Evolutionary conservation across 352 stramenopile genomes (phyloP).

Genomic region (Globisporangium canariense): DNA sequence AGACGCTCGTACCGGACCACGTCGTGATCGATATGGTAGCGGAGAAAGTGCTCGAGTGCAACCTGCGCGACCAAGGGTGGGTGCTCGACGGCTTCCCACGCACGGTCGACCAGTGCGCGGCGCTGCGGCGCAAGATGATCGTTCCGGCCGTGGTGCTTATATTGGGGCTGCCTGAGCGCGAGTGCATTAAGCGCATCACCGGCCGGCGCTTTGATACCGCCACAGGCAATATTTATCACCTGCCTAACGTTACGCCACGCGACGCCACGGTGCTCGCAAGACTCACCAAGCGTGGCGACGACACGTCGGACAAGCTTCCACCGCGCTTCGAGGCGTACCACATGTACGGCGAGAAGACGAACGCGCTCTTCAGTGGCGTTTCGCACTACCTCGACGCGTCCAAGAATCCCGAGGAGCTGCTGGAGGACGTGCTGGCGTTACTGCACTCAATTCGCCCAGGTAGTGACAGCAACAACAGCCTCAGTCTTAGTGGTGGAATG

Average conservation of each 20-base stretch:
- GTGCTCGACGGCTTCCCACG: constrained; percentile 76
- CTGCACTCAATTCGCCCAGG: constrained; percentile 31
- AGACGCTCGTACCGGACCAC: constrained; percentile 63
- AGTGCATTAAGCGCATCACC: constrained; percentile 47
- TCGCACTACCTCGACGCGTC: constrained; percentile 45
- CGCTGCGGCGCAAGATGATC: constrained; percentile 46
- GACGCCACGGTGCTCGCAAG: constrained; percentile 42
- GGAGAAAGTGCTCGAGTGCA: constrained; percentile 42
- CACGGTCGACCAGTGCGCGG: constrained; percentile 50
- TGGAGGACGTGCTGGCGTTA: constrained; percentile 39
- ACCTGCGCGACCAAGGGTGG: constrained; percentile 37
- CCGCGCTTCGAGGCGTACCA: constrained; percentile 67
- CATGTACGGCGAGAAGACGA: constrained; percentile 54
- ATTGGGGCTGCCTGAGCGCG: constrained; percentile 44
- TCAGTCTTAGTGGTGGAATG: background rate
- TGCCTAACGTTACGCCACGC: constrained; percentile 31
- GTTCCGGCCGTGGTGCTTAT: constrained; percentile 50
- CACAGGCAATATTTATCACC: constrained; percentile 65
- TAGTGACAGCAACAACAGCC: constrained; percentile 9
- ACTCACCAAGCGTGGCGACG: constrained; percentile 58
- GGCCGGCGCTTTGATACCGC: constrained; percentile 58
- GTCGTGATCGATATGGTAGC: constrained; percentile 80
- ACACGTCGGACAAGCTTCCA: constrained; percentile 46
- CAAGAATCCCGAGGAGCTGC: constrained; percentile 26
- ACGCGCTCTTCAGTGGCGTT: constrained; percentile 37